phyloP scores from a whole-genome alignment of 768 basidiomycete species.

The Trametes coccinea region DNA sequence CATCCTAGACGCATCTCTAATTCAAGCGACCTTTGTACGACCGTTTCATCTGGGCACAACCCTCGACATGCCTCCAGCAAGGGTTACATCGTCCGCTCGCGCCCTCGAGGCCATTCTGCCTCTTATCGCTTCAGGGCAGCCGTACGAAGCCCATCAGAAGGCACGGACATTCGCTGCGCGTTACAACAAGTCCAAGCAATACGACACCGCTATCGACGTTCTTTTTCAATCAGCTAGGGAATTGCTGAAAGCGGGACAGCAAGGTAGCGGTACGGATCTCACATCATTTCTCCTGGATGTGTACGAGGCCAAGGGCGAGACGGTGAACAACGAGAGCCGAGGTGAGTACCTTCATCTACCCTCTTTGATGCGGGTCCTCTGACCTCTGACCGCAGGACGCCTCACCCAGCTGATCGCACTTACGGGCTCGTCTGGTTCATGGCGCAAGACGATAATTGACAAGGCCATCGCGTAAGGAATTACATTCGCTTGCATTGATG shows the following conservation, averaged over 20 bases:
- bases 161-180: slow-evolving; percentile 92
- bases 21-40: background rate
- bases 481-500: background rate
- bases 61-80: slow-evolving; percentile 24
- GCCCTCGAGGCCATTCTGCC: slow-evolving; percentile 78
- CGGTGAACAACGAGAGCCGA: slow-evolving; percentile 74
- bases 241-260: slow-evolving; percentile 83
- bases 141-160: slow-evolving; percentile 95
- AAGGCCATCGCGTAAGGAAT: slow-evolving; percentile 75
- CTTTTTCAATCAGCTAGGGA: slow-evolving; percentile 89
- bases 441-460: slow-evolving; percentile 91
- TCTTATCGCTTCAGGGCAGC: slow-evolving; percentile 66
- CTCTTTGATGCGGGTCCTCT: background rate
- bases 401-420: slow-evolving; percentile 91
- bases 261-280: slow-evolving; percentile 90
- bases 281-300: slow-evolving; percentile 78
- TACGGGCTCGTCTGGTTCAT: slow-evolving; percentile 73
- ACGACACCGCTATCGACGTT: slow-evolving; percentile 87
- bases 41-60: background rate
- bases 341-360: slow-evolving; percentile 45
- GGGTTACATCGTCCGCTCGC: slow-evolving; percentile 48
- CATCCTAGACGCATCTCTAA: background rate
- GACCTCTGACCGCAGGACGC: slow-evolving; percentile 53
- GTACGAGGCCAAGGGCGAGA: slow-evolving; percentile 73
- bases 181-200: slow-evolving; percentile 77